Evolutionary conservation across 1,139 yeast genomes (phyloP).

Genomic region (Taphrina communis): DNA sequence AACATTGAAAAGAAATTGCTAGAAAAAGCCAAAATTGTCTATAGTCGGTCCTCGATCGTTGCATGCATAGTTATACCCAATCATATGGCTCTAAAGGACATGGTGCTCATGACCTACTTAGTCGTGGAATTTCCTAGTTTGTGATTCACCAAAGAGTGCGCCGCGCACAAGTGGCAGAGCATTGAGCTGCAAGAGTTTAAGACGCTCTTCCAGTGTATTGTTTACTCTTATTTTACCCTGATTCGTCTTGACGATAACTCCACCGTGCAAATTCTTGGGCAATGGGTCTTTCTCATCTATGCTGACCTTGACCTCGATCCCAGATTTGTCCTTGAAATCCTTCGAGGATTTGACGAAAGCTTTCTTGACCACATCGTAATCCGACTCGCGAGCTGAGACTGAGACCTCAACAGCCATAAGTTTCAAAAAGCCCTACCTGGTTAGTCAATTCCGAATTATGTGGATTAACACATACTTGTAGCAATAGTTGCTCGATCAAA

Average conservation of each 20-base stretch:
- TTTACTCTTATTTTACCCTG: constrained; percentile 84
- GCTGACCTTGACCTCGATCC: constrained; percentile 49
- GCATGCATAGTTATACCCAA: background rate
- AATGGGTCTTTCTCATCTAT: constrained; percentile 65
- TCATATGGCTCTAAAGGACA: no score
- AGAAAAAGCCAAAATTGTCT: no score
- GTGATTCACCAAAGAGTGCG: constrained; percentile 78
- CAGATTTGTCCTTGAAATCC: constrained; percentile 62
- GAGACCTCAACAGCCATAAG: constrained; percentile 72
- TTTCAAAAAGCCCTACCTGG: constrained; percentile 59
- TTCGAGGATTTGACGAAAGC: constrained; percentile 68
- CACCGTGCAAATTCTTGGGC: constrained; percentile 74
- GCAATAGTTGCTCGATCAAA: constrained; percentile 75
- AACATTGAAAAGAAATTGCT: no score
- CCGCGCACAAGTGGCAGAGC: constrained; percentile 92
- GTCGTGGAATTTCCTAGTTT: constrained; percentile 88
- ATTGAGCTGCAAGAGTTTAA: constrained; percentile 76
- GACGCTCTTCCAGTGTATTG: constrained; percentile 93
- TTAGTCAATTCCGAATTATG: no score
- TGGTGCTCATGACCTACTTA: constrained; percentile 50
- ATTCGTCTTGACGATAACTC: constrained; percentile 72
- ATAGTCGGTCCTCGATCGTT: background rate
- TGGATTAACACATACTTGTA: constrained; percentile 57
- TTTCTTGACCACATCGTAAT: constrained; percentile 66
- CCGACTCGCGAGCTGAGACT: constrained; percentile 72